Evolutionary conservation across 768 basidiomycete species (phyloP), one percentile per base, ranked within the genome.

Genomic region (Suillus paluster): DNA sequence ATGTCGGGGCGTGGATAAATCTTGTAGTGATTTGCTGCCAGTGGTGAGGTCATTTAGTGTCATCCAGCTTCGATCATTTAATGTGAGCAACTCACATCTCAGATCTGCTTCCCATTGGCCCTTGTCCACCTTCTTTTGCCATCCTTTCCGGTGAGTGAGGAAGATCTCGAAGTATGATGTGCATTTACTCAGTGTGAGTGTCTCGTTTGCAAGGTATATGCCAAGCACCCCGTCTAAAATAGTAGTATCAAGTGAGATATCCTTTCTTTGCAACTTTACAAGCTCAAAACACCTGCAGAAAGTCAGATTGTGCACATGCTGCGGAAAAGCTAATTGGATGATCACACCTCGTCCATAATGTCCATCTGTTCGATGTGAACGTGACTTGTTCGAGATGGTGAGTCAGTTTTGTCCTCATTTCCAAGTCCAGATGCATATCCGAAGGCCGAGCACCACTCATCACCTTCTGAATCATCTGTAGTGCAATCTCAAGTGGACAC

Each of bases 271-370:
- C 2, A 79, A 39, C 8, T 68, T 64, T 14, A 73, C 57, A 0
- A 71, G 61, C 61, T 79, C 75, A 42, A 73, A 76, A 63, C 73
- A 73, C 42, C 76, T 79, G 36, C 21, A 3, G 34, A 12, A 21
- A 33, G 10, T 27, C 15, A 15, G 17, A n/a, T 14, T 6, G n/a
- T 0, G 11, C 11, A 45, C 0, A 11, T 14, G 5, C 21, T n/a
- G 9, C 11, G 34, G 2, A 7, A 0, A 2, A 4, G 23, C 11
- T 3, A 46, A 2, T 36, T 10, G 34, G 9, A 6, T 9, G 34
- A 9, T 21, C 4, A 5, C 33, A 52, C 59, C 59, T 52, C 5
- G 38, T 60, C 59, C 59, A 60, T 4, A 60, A 8, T 8, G 11
- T 60, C 36, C 36, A 60, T 25, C 5, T 19, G 15, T n/a, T n/a